Evolutionary conservation across 164 flowering plant genomes (phyloP), one percentile per base, ranked within the genome.

Genomic region (Vitis amurensis): DNA sequence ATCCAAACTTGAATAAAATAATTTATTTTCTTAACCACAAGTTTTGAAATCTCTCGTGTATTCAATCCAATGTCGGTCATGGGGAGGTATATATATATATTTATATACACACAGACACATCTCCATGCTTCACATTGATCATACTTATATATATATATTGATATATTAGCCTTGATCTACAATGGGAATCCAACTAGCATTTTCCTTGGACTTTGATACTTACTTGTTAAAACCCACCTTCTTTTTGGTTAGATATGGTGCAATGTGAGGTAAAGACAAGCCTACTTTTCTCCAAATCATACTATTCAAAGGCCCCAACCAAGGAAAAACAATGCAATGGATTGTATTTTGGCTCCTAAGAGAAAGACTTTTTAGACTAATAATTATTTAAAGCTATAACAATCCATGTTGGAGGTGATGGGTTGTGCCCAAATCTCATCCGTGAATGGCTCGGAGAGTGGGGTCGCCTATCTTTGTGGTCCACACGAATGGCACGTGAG

Each of bases 281-380:
- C 82, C 72, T 76, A 68, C 73, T 78, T 79, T 81, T 63, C 75
- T 62, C 51, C 31, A 73, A 71, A 70, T 64, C 74, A 68, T 71
- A 23, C 79, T 13, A 30, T 47, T 27, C 27, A 61, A 72, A 61
- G 76, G 50, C 16, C 74, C 44, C 15, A 61, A 49, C 8, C 9
- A 56, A 59, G 66, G 27, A 64, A 51, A 63, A 44, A 56, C 19
- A 5, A 69, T 30, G 50, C 9, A 14, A 58, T 11, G 13, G 12
- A 61, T 69, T 48, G 61, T 59, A 37, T 37, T 37, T 37, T 37
- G 44, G 44, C 44, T 37, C 44, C 44, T 37, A 37, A 37, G 44
- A 0, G 4, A 37, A 6, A 37, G 44, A 37, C 44, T 37, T 37
- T 37, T 37, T 4, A 37, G 44, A 37, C 44, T 57, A 23, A 11